Percentiles rank a stretch among this genome's conserved stretches.
phyloP scores from a whole-genome alignment of 1,284 basidiomycete genomes.

The Fistulinella cinereoalba region DNA sequence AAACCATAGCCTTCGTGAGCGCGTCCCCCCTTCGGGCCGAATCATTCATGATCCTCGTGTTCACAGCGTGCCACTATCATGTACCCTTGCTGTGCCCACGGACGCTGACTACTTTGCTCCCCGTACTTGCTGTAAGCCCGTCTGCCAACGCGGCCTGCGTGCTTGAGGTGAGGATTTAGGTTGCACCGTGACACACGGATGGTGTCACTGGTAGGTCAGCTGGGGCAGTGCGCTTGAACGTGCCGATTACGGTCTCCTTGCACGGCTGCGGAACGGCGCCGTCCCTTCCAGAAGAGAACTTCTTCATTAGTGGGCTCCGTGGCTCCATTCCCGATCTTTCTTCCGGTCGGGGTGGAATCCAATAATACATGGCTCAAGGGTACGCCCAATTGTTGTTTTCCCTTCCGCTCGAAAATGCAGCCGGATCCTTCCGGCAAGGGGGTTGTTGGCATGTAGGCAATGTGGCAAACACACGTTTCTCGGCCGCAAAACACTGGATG shows the following conservation, averaged over 20 bases:
- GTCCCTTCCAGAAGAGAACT: too few relatives aligned
- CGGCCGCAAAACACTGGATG: conserved; percentile 15
- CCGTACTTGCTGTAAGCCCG: conserved; percentile 7
- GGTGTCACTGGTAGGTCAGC: not conserved
- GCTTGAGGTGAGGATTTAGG: not conserved
- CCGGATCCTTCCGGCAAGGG: conserved; percentile 11
- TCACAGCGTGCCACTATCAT: conserved; percentile 21
- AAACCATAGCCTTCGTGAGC: too few relatives aligned
- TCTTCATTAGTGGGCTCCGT: too few relatives aligned
- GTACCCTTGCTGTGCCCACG: conserved; percentile 12
- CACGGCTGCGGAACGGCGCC: conserved; percentile 2
- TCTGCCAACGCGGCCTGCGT: not conserved
- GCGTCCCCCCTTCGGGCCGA: conserved; percentile 16
- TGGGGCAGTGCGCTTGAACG: conserved; percentile 2
- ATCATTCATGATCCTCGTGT: conserved; percentile 27
- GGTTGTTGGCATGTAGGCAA: not conserved
- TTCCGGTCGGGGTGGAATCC: too few relatives aligned
- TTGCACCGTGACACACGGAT: not conserved
- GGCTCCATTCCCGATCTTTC: not conserved
- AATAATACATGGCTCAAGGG: too few relatives aligned
- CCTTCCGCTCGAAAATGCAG: not conserved
- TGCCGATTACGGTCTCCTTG: conserved; percentile 7
- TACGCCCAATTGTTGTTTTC: too few relatives aligned
- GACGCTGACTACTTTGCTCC: not conserved
- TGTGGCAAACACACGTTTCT: conserved; percentile 18